These are phyloP conservation scores for Blastobotrys terrestris DNA, from an alignment of 805 yeast species.

Conservation along the genomic window DNA sequence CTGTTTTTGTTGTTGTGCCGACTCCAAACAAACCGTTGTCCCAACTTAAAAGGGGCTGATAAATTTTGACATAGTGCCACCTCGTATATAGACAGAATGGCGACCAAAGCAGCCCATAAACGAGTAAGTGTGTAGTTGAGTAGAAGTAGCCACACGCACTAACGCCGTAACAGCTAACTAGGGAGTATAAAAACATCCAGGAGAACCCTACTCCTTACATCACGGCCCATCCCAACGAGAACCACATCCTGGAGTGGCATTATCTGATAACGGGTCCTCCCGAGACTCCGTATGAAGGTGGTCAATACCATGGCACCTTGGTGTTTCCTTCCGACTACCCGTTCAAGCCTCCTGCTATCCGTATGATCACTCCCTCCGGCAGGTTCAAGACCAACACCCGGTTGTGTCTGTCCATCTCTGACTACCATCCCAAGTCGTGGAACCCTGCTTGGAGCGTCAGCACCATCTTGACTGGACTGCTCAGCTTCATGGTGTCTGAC, in stretches of 20 bases:
- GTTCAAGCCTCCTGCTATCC: conserved; percentile 80
- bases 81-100: conserved; percentile 19
- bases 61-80: background rate
- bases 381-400: conserved; percentile 69
- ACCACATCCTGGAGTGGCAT: conserved; percentile 89
- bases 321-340: conserved; percentile 83
- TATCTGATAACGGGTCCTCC: conserved; percentile 90
- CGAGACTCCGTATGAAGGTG: conserved; percentile 76
- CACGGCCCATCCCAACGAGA: conserved; percentile 78
- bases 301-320: conserved; percentile 87
- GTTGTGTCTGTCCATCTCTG: conserved; percentile 86
- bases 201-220: conserved; percentile 82
- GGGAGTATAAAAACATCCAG: conserved; percentile 73
- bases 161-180: conserved; percentile 49
- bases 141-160: background rate
- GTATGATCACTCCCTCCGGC: conserved; percentile 78
- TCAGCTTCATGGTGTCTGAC: conserved; percentile 87
- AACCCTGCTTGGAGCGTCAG: conserved; percentile 95
- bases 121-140: conserved; percentile 21
- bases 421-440: conserved; percentile 92
- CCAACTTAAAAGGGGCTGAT: background rate
- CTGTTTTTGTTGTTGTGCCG: background rate
- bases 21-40: background rate
- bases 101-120: conserved; percentile 29
- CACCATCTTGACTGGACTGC: conserved; percentile 77